Conservation (phyloP, 176 grass and related monocot genomes). For the Lolium perenne region DNA sequence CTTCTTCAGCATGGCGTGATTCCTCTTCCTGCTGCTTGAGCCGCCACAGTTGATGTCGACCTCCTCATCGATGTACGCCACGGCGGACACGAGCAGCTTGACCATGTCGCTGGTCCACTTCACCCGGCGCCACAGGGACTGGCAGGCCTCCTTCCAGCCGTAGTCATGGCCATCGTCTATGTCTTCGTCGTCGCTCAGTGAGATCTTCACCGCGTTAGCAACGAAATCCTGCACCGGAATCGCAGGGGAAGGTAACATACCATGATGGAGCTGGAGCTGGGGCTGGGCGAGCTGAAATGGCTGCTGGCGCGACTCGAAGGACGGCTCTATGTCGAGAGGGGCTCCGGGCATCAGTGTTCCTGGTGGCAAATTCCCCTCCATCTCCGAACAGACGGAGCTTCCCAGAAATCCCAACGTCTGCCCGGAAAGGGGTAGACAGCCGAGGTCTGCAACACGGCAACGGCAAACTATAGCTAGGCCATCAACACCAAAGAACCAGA, state of each 20-base stretch:
- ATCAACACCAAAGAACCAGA: neutral
- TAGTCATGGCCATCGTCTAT: slow-evolving; percentile 41
- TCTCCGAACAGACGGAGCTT: slow-evolving; percentile 23
- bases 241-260: slow-evolving; percentile 24
- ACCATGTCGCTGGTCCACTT: slow-evolving; percentile 81
- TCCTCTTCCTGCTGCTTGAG: slow-evolving; percentile 38
- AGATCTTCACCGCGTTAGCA: slow-evolving; percentile 42
- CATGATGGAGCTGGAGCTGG: slow-evolving; percentile 32
- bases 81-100: slow-evolving; percentile 68
- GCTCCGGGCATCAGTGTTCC: slow-evolving; percentile 39
- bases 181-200: slow-evolving; percentile 52
- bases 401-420: neutral
- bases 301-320: slow-evolving; percentile 33
- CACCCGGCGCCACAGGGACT: slow-evolving; percentile 66
- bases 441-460: slow-evolving; percentile 19
- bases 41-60: slow-evolving; percentile 30
- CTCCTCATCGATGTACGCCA: slow-evolving; percentile 74
- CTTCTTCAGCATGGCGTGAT: slow-evolving; percentile 62
- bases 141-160: slow-evolving; percentile 16
- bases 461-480: neutral
- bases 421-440: neutral
- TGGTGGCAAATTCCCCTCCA: slow-evolving; percentile 56
- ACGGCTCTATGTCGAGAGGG: slow-evolving; percentile 36
- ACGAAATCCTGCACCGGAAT: slow-evolving; percentile 37
- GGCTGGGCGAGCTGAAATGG: slow-evolving; percentile 34